Evolutionary conservation across 257 asterid genomes (phyloP), one percentile per base, ranked within the genome.

Genomic region (Scutellaria barbata): DNA sequence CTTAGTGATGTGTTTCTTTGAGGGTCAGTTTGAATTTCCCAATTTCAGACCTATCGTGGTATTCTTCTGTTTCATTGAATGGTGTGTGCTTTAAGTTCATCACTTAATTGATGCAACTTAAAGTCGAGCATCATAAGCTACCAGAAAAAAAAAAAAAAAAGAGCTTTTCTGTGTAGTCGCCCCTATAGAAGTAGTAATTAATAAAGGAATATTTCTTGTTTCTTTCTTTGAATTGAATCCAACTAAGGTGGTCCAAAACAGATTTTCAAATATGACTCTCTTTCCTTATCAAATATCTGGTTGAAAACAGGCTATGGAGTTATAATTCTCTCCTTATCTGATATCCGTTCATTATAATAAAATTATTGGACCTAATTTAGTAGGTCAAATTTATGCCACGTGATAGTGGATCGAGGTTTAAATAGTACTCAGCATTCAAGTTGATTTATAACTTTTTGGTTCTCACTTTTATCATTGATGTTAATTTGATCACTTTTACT

Each of bases 1-100:
- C 25, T 22, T 41, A 52, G 52, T 18, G 13, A 8, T 22, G 69
- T 5, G 8, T 51, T 5, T 25, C 52, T 74, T 58, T 30, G 11
- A 68, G 47, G 50, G 65, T 54, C 54, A n/a, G 37, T 40, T 74
- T 58, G 50, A 68, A 75, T 59, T 63, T 53, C 75, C 33, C 1
- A 8, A 16, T 60, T 0, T 75, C 58, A 40, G 33, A 63, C 51
- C 13, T 61, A 17, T 67, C 25, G 48, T 65, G 47, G 14, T 22
- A 13, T 41, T 68, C 30, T 11, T 63, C 62, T 43, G 59, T 22
- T 40, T 41, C 63, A 20, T 53, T 46, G 17, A 58, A 71, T 17
- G 10, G 22, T 30, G 35, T 63, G 51, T 5, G 20, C 6, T 16
- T 54, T 12, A 25, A 37, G 20, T 9, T 5, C 13, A 11, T 57